Evolutionary conservation across 495 filamentous ascomycete species (phyloP).

Genomic region (Penicillium mononematosum): DNA sequence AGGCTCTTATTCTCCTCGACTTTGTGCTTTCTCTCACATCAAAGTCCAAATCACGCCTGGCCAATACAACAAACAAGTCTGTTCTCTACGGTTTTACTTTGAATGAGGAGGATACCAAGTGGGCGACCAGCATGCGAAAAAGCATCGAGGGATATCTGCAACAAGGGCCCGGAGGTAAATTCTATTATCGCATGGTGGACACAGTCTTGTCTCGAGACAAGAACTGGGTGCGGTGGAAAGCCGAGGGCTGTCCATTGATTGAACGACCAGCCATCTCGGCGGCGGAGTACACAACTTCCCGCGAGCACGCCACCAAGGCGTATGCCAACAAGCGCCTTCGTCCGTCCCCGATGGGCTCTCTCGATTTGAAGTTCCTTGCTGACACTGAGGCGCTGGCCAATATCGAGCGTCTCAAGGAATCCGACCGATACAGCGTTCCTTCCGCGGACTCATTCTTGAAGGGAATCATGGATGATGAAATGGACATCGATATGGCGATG

Average conservation of each 20-base stretch:
- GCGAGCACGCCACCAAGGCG: slow-evolving; percentile 58
- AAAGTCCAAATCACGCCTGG: slow-evolving; percentile 74
- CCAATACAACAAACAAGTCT: slow-evolving; percentile 75
- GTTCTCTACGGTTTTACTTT: slow-evolving; percentile 78
- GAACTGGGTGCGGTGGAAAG: slow-evolving; percentile 98
- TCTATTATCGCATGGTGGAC: slow-evolving; percentile 94
- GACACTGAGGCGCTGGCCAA: slow-evolving; percentile 55
- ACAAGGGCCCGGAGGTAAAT: slow-evolving; percentile 66
- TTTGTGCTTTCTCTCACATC: slow-evolving; percentile 86
- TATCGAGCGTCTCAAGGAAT: slow-evolving; percentile 58
- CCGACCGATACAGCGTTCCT: slow-evolving; percentile 53
- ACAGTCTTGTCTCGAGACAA: slow-evolving; percentile 93
- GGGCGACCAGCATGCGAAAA: slow-evolving; percentile 70
- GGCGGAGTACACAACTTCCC: slow-evolving; percentile 63
- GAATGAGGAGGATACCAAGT: slow-evolving; percentile 80
- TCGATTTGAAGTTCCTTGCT: slow-evolving; percentile 74
- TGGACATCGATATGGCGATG: slow-evolving; percentile 79
- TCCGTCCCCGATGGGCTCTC: slow-evolving; percentile 63
- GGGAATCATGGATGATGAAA: slow-evolving; percentile 66
- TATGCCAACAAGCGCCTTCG: slow-evolving; percentile 67
- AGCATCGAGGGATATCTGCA: slow-evolving; percentile 77
- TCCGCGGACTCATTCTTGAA: slow-evolving; percentile 55
- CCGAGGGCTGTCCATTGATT: slow-evolving; percentile 86
- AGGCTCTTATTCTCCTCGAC: slow-evolving; percentile 89
- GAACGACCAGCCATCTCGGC: slow-evolving; percentile 67